Evolutionary conservation across 495 filamentous ascomycete species (phyloP).

Genomic region (Lichenothelia convexa): DNA sequence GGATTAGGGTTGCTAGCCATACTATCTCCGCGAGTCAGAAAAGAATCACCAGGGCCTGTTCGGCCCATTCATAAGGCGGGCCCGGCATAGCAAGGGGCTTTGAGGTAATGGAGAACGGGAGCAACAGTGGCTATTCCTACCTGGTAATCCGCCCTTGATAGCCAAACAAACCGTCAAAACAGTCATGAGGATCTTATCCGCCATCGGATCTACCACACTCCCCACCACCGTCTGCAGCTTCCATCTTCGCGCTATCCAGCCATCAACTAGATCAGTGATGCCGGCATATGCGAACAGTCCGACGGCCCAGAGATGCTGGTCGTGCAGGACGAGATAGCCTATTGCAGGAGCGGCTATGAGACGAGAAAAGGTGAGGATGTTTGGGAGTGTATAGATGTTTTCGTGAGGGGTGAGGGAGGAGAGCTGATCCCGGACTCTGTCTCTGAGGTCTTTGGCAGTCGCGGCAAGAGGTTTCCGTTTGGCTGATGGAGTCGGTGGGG

Average conservation of each 20-base stretch:
- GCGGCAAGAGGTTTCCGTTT: too few relatives aligned
- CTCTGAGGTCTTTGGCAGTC: constrained; percentile 9
- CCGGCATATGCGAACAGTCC: constrained; percentile 80
- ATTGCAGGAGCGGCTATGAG: constrained; percentile 69
- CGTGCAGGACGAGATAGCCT: constrained; percentile 74
- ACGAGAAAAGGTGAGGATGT: constrained; percentile 75
- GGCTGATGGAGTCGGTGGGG: too few relatives aligned
- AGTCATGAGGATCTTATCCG: constrained; percentile 91
- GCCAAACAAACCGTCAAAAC: constrained; percentile 69
- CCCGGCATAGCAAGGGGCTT: too few relatives aligned
- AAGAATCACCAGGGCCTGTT: too few relatives aligned
- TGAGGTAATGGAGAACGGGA: constrained; percentile 1
- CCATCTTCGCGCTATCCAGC: constrained; percentile 76
- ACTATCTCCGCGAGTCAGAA: too few relatives aligned
- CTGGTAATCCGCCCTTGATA: constrained; percentile 58
- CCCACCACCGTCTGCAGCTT: constrained; percentile 85
- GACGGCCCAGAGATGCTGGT: constrained; percentile 60
- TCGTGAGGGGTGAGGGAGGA: constrained; percentile 48
- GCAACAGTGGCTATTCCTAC: constrained; percentile 27
- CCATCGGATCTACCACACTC: constrained; percentile 92
- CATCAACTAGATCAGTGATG: constrained; percentile 78
- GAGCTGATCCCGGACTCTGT: constrained; percentile 24
- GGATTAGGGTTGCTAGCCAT: constrained; percentile 72
- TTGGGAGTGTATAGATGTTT: constrained; percentile 92
- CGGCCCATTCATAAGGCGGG: too few relatives aligned